Evolutionary conservation across 805 yeast genomes (phyloP).

Genomic region (Zygosaccharomyces kombuchaensis): DNA sequence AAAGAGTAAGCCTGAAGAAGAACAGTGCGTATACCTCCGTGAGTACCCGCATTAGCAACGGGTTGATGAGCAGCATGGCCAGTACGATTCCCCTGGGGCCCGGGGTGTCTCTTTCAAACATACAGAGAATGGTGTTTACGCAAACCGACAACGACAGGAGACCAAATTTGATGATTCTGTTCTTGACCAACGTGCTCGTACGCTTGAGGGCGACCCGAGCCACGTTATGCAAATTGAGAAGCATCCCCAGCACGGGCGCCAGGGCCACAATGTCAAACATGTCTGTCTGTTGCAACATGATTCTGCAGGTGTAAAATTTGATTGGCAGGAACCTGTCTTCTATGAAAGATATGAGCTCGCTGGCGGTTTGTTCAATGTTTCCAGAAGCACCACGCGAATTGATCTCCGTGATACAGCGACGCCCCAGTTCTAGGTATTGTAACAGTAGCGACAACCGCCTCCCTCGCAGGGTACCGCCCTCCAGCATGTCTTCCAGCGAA

Average conservation of each 20-base stretch:
- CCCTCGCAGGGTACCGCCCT: conserved; percentile 1
- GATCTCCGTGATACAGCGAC: conserved; percentile 16
- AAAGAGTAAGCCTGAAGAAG: conserved; percentile 20
- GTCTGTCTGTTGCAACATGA: conserved; percentile 16
- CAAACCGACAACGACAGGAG: conserved; percentile 18
- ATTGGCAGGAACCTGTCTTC: conserved; percentile 17
- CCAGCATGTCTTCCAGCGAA: not conserved
- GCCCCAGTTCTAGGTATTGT: conserved; percentile 14
- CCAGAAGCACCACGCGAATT: conserved; percentile 9
- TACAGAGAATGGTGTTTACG: conserved; percentile 15
- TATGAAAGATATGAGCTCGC: conserved; percentile 15
- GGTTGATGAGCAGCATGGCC: conserved; percentile 18
- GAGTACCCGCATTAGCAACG: conserved; percentile 22
- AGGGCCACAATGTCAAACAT: conserved; percentile 23
- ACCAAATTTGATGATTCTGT: conserved; percentile 20
- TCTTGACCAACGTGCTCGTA: conserved; percentile 10
- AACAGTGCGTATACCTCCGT: conserved; percentile 24
- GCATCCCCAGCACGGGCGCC: conserved; percentile 22
- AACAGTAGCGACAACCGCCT: conserved; percentile 12
- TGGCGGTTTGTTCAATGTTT: conserved; percentile 9
- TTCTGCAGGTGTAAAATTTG: conserved; percentile 16
- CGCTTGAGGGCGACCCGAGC: conserved; percentile 14
- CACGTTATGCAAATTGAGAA: conserved; percentile 22
- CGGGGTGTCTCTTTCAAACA: conserved; percentile 13
- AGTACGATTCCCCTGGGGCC: conserved; percentile 11